Base-by-base conservation (phyloP, 768 basidiomycete species). In the Serendipita sp. region DNA sequence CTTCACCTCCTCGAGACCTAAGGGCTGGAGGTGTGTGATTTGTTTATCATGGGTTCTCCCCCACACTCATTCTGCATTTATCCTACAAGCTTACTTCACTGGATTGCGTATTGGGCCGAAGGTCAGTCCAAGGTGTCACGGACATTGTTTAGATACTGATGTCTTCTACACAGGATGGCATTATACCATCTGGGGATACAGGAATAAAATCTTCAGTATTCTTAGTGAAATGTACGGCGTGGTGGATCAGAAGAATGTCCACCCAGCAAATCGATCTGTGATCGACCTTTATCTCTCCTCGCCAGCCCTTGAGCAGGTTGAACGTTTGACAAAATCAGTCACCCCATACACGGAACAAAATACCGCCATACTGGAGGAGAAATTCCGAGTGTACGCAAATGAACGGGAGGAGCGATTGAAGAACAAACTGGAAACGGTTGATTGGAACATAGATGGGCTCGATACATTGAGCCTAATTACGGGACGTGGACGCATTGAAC, bases 91-190 rank as follows among this genome's bases (percentile, higher is more conserved):
- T 64, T 76, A 3, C 71, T 66, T 0, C 69, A 70, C 32, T 75
- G 75, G 73, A 63, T 75, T 13, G 71, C 74, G 0, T 74, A 73
- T 56, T 76, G 75, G 75, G 72, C 73, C 11, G 68, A 72, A 5
- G 74, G 76, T 75, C 10, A 34, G 70, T 51, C 0, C 18, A 5
- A 34, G 63, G 45, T 24, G 38, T 5, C 13, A 3, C 24, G 24
- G 24, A 24, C 24, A 24, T 24, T 24, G 1, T 24, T 24, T 24
- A 24, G 24, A 24, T 24, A 24, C 24, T 2, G 24, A 24, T 1
- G 24, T 24, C 24, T 28, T 5, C 41, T 30, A 38, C 41, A 24
- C 65, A 68, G 72, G 72, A 3, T 72, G 71, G 67, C 69, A 71
- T 63, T 63, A 66, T 2, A 67, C 66, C 28, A 53, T 62, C 32